Evolutionary conservation across 495 filamentous ascomycete genomes (phyloP), one percentile per base, ranked within the genome.

Genomic region (Hypoxylon crocopeplum): DNA sequence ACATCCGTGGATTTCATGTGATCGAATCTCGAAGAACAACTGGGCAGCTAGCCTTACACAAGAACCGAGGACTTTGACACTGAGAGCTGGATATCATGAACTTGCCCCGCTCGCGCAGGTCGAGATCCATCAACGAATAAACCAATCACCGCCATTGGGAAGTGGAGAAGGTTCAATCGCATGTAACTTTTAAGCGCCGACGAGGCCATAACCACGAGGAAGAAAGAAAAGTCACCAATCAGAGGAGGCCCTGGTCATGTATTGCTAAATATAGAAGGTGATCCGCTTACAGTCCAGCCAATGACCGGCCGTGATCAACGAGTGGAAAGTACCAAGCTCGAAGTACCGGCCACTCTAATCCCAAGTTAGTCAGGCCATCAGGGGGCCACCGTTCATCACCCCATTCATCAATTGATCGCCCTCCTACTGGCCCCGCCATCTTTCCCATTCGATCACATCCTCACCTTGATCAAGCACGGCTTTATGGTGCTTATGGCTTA

Each of bases 161-260:
- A 36, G 40, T 46, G 51, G 51, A 34, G 49, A 49, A 16, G 22
- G 7, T 53, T 37, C 19, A 15, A 37, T 53, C 24, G 13, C 8
- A n/a, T 8, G 41, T 30, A 56, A 56, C 53, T 48, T 50, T 47
- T 64, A 64, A 64, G 61, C 61, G 61, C 61, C 61, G 48, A 39
- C 44, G 44, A 45, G 45, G 16, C 39, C 33, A 51, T 27, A 64
- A 49, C 61, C 55, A 59, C 48, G 61, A 59, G 54, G 50, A 25
- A 13, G 20, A 44, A 34, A 19, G 33, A 47, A 29, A 12, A 8
- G 21, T 30, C 24, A 16, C 61, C 61, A 59, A 64, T 59, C 20
- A 59, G 8, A 29, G 7, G 11, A 1, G 32, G 15, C 22, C 41
- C 16, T 15, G 36, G 46, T 59, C 46, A 39, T 32, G 40, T 16